Evolutionary conservation across 352 stramenopile genomes (phyloP).

Genomic region (Phytopythium boreale): DNA sequence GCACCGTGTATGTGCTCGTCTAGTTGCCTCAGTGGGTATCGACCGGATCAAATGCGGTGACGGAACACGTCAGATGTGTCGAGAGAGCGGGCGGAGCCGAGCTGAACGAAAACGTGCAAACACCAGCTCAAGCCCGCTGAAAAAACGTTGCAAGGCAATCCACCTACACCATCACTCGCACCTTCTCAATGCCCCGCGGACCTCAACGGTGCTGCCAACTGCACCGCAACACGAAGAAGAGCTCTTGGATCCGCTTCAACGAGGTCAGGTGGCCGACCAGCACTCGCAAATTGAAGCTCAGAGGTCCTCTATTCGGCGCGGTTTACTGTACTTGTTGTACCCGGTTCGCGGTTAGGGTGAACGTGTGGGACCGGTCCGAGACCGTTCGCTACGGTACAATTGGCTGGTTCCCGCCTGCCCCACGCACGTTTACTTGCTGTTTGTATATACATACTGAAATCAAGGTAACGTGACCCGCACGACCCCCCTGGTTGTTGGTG

Average conservation of each 20-base stretch:
- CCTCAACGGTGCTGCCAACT: neutral
- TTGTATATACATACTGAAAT: neutral
- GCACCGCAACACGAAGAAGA: neutral
- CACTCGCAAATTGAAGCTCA: neutral
- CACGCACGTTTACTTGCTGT: neutral
- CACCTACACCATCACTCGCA: neutral
- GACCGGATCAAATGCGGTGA: neutral
- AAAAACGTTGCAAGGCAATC: neutral
- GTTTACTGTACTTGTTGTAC: too few species aligned
- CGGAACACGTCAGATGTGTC: neutral
- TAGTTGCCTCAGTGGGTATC: neutral
- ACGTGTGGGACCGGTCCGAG: neutral
- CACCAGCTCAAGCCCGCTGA: neutral
- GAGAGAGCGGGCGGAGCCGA: neutral
- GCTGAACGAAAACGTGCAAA: neutral
- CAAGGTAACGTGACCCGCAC: neutral
- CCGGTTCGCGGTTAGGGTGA: neutral
- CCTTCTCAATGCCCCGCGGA: neutral
- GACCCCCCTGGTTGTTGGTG: neutral
- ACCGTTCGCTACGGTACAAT: constrained; percentile 2
- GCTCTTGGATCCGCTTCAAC: constrained; percentile 1
- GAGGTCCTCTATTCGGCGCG: neutral
- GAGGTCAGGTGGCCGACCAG: neutral
- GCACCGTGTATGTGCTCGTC: too few species aligned
- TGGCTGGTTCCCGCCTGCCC: constrained; percentile 7